These are phyloP conservation scores for Sutorius eximius DNA, from an alignment of 1,284 basidiomycete genomes.

Conservation along the genomic window DNA sequence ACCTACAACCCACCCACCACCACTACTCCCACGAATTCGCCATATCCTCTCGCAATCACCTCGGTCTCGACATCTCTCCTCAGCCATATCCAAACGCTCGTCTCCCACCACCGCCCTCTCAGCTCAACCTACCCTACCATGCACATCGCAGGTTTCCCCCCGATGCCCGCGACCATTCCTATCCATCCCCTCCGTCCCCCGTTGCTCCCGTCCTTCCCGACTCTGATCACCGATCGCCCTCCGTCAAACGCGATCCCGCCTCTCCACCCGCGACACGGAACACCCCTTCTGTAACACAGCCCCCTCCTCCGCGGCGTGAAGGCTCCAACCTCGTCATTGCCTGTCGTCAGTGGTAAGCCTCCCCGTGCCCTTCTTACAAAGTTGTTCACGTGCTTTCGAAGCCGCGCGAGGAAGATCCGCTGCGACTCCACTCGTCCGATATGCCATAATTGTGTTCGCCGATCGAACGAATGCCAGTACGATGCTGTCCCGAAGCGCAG, in stretches of 20 bases:
- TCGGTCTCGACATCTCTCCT: conserved; percentile 42
- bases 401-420: conserved; percentile 78
- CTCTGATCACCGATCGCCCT: conserved; percentile 40
- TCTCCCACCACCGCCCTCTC: conserved; percentile 38
- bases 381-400: conserved; percentile 42
- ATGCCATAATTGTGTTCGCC: conserved; percentile 75
- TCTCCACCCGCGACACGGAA: conserved; percentile 12
- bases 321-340: conserved; percentile 68
- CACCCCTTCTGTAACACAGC: conserved; percentile 18
- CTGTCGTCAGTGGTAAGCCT: conserved; percentile 60
- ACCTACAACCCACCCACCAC: conserved; percentile 27
- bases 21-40: conserved; percentile 33
- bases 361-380: conserved; percentile 29
- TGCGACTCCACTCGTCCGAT: conserved; percentile 78
- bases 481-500: conserved; percentile 75
- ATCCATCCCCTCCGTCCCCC: conserved; percentile 31
- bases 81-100: conserved; percentile 42
- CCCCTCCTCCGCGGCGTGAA: conserved; percentile 51
- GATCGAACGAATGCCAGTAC: conserved; percentile 73
- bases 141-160: conserved; percentile 48
- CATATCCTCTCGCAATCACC: conserved; percentile 41
- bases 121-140: conserved; percentile 41
- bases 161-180: conserved; percentile 45
- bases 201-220: conserved; percentile 34
- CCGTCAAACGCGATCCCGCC: conserved; percentile 35